Conservation (phyloP, 257 asterid species). For the Cruciata laevipes region DNA sequence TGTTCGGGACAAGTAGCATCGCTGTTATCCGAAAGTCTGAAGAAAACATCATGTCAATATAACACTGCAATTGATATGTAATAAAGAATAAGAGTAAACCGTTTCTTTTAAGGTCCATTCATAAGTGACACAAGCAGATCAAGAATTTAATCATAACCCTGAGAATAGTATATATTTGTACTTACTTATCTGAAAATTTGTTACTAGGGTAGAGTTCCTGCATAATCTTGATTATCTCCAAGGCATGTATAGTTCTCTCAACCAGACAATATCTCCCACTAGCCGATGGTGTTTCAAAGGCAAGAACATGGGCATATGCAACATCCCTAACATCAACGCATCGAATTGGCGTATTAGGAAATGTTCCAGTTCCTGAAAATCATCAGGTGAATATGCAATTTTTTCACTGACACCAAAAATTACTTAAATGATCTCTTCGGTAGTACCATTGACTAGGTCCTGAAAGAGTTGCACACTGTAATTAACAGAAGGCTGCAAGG, state of each 20-base stretch:
- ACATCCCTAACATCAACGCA: conserved; percentile 51
- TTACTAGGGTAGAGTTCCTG: conserved; percentile 44
- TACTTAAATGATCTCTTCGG: conserved; percentile 22
- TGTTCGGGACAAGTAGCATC: not conserved
- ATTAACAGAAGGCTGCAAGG: conserved; percentile 36
- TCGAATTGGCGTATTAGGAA: not conserved
- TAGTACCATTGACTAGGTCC: conserved; percentile 9
- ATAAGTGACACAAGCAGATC: no score
- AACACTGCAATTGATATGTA: no score
- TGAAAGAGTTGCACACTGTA: not conserved
- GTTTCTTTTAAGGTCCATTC: no score
- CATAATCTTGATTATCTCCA: conserved; percentile 36
- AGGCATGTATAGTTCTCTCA: conserved; percentile 38
- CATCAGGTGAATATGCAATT: not conserved
- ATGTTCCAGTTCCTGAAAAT: not conserved
- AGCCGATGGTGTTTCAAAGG: conserved; percentile 37
- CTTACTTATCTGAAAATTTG: conserved; percentile 34
- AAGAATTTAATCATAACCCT: no score
- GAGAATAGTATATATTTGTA: not conserved
- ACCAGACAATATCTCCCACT: conserved; percentile 46
- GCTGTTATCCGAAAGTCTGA: not conserved
- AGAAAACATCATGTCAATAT: not conserved
- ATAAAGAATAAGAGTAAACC: no score
- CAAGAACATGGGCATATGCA: conserved; percentile 60
- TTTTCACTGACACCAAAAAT: no score